Evolutionary conservation across 768 basidiomycete genomes (phyloP).

Genomic region (Boletus subcaerulescens): DNA sequence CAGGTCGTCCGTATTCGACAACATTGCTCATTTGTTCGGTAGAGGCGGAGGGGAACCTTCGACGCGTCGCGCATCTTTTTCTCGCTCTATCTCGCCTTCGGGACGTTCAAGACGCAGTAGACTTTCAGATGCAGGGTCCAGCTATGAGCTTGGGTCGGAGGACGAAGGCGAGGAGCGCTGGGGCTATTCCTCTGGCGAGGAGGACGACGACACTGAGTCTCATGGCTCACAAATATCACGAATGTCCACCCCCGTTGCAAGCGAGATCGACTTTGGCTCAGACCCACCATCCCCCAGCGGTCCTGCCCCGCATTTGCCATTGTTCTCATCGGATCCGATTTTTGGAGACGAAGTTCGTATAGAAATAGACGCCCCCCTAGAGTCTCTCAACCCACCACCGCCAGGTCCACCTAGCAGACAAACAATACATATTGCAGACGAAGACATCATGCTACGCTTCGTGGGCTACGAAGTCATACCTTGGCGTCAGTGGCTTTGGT

Average conservation of each 20-base stretch:
- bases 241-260: slow-evolving; percentile 34
- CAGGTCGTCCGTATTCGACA: slow-evolving; percentile 53
- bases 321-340: slow-evolving; percentile 71
- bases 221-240: slow-evolving; percentile 16
- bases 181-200: slow-evolving; percentile 91
- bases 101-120: slow-evolving; percentile 48
- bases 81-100: slow-evolving; percentile 50
- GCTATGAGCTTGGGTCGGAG: slow-evolving; percentile 52
- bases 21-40: slow-evolving; percentile 66
- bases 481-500: slow-evolving; percentile 71
- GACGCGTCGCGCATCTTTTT: slow-evolving; percentile 52
- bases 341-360: slow-evolving; percentile 83
- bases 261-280: slow-evolving; percentile 71
- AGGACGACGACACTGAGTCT: slow-evolving; percentile 46
- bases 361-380: slow-evolving; percentile 70
- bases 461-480: slow-evolving; percentile 73
- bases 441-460: slow-evolving; percentile 85
- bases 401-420: slow-evolving; percentile 84
- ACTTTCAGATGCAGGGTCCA: slow-evolving; percentile 56
- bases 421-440: slow-evolving; percentile 81
- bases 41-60: slow-evolving; percentile 42
- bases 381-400: slow-evolving; percentile 66
- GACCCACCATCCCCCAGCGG: slow-evolving; percentile 57
- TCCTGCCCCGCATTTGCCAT: slow-evolving; percentile 50
- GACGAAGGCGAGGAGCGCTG: slow-evolving; percentile 74